These are phyloP conservation scores for Fusarium equiseti DNA, from an alignment of 2,329 filamentous ascomycete genomes.

Conservation along the genomic window DNA sequence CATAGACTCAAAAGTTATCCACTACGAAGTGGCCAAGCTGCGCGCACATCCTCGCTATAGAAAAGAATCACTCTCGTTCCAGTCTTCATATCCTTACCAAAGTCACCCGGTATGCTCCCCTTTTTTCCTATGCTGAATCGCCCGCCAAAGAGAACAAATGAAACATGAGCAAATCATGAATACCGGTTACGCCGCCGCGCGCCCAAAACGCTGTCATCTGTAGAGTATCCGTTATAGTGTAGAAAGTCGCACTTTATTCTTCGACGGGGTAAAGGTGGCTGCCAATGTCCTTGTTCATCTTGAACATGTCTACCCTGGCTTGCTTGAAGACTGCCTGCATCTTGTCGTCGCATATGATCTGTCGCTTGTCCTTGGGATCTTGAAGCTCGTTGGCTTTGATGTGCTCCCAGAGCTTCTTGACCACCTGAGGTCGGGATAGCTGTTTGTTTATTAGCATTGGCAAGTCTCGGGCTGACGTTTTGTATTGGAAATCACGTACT, in stretches of 20 bases:
- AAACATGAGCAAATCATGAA: slow-evolving; percentile 44
- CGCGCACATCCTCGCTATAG: slow-evolving; percentile 2
- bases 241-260: slow-evolving; percentile 34
- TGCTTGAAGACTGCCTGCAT: slow-evolving; percentile 94
- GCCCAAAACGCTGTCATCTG: slow-evolving; percentile 44
- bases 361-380: slow-evolving; percentile 89
- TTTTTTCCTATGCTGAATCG: slow-evolving; percentile 41
- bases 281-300: slow-evolving; percentile 97
- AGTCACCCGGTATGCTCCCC: slow-evolving; percentile 36
- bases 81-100: slow-evolving; percentile 16
- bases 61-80: background rate
- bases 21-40: background rate
- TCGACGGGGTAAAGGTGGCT: slow-evolving; percentile 86
- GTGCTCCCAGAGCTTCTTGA: slow-evolving; percentile 96
- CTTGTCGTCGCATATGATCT: slow-evolving; percentile 91
- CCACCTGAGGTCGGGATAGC: slow-evolving; percentile 93
- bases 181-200: slow-evolving; percentile 47
- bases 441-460: slow-evolving; percentile 54
- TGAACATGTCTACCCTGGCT: slow-evolving; percentile 96
- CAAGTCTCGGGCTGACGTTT: background rate
- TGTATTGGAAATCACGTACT: slow-evolving; percentile 58
- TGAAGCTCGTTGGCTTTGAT: slow-evolving; percentile 91
- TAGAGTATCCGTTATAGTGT: slow-evolving; percentile 10
- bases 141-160: slow-evolving; percentile 40
- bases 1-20: background rate